A percentile compares a stretch with the other conserved stretches of the same genome.
phyloP scores from a whole-genome alignment of 768 basidiomycete species.

The Fistulinella prunicolor region DNA sequence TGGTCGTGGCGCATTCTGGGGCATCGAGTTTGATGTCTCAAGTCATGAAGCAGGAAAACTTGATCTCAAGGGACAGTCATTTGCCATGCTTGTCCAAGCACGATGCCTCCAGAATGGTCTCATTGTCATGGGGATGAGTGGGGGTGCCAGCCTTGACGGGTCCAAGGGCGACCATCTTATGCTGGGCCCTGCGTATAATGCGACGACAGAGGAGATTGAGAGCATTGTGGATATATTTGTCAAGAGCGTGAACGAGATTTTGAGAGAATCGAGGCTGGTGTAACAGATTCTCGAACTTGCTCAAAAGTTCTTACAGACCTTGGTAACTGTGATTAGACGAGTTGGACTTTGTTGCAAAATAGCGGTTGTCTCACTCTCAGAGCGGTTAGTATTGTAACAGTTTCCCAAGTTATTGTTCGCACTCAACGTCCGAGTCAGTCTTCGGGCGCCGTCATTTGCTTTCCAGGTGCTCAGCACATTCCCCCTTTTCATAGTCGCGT shows the following conservation, averaged over 20 bases:
- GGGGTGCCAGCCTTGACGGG: constrained; percentile 67
- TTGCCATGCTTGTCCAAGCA: constrained; percentile 71
- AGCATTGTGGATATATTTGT: constrained; percentile 65
- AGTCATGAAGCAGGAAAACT: constrained; percentile 38
- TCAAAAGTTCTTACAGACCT: neutral
- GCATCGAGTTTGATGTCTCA: constrained; percentile 74
- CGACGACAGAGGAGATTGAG: constrained; percentile 66
- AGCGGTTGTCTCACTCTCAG: no score
- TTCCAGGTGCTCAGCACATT: no score
- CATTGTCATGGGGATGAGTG: constrained; percentile 71
- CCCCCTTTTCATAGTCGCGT: constrained; percentile 57
- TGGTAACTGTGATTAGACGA: no score
- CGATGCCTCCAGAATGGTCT: constrained; percentile 64
- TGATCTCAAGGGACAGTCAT: constrained; percentile 50
- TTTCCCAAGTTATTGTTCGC: neutral
- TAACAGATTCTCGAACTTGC: no score
- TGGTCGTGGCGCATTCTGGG: constrained; percentile 84
- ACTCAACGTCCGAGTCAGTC: constrained; percentile 9
- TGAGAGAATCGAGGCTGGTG: constrained; percentile 38
- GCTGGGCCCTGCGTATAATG: constrained; percentile 78
- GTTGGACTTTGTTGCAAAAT: no score
- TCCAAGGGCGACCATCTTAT: constrained; percentile 70
- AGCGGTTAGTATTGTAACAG: no score
- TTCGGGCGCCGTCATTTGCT: constrained; percentile 19
- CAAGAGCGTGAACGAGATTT: constrained; percentile 61